Conservation (phyloP, 768 basidiomycete genomes). For the Naganishia kalamii region DNA sequence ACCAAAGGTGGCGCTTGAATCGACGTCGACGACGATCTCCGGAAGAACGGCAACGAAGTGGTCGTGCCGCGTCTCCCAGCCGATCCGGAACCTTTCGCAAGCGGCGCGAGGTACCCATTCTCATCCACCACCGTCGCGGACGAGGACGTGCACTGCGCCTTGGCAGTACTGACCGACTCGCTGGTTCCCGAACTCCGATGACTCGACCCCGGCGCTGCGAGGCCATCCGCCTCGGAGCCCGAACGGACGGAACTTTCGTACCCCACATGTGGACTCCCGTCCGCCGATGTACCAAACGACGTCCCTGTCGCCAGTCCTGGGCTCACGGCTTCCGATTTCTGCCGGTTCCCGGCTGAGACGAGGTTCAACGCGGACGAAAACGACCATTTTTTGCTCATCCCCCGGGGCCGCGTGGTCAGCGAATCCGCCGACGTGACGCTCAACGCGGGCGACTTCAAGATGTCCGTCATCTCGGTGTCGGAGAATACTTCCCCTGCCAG, state of each 20-base stretch:
- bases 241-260: conserved; percentile 33
- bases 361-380: conserved; percentile 45
- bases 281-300: conserved; percentile 34
- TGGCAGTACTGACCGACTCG: neutral
- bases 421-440: conserved; percentile 20
- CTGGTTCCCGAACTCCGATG: neutral
- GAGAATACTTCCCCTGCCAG: conserved; percentile 66
- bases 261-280: conserved; percentile 55
- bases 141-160: neutral
- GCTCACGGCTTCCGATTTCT: conserved; percentile 58
- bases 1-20: conserved; percentile 12
- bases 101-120: neutral
- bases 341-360: conserved; percentile 24
- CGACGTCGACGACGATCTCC: conserved; percentile 42
- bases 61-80: neutral
- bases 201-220: neutral
- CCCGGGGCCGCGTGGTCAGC: conserved; percentile 10
- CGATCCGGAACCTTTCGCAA: neutral
- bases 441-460: conserved; percentile 6
- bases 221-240: neutral
- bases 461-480: neutral
- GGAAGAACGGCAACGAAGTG: conserved; percentile 39
- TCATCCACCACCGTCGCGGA: neutral
- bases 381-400: conserved; percentile 46
- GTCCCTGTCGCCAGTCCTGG: conserved; percentile 34